Evolutionary conservation across 1,139 yeast species (phyloP), one percentile per base, ranked within the genome.

Genomic region (Hanseniaspora sp.): DNA sequence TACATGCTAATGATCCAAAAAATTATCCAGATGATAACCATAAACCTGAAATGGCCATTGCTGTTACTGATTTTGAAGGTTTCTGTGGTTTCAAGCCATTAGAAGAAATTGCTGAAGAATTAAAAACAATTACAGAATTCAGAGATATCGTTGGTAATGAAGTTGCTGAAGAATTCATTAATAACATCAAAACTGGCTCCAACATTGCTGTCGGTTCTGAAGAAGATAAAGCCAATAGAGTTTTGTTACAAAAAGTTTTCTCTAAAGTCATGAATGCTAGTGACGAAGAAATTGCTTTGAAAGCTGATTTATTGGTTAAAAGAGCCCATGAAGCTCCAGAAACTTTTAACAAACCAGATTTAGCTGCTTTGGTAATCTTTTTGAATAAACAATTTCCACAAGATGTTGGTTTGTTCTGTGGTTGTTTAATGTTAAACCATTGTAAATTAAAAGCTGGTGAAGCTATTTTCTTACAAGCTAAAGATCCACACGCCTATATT

Each of bases 41-140:
- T 72, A 92, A 92, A 74, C 99, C 99, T 28, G 99, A 92, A 70
- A 94, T 92, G 97, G 97, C 98, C 54, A 81, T 92, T 67, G 98
- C 98, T 11, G 81, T 92, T 55, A 90, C 97, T 18, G 86, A 80
- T 58, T 92, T 92, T 64, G 97, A 92, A 73, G 98, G 96, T 0
- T 90, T 92, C 72, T 92, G 98, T 70, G 99, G 99, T 0, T 92
- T 92, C 74, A 84, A 94, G 68, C 98, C 98, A 12, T 77, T 90
- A 63, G 77, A 75, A 47, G 83, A 88, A 69, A 77, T 92, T 61
- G 80, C 82, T 41, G 72, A 73, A 48, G 80, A 87, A 59, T 76
- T 92, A 62, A 65, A 74, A 56, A 75, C 78, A 12, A 77, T 92
- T 53, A 92, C 95, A 5, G 96, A 88, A 69, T 78, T 94, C 56